Percentiles rank a stretch among this genome's conserved stretches.
phyloP scores from a whole-genome alignment of 441 rosid genomes.

The Syzygium malaccense region DNA sequence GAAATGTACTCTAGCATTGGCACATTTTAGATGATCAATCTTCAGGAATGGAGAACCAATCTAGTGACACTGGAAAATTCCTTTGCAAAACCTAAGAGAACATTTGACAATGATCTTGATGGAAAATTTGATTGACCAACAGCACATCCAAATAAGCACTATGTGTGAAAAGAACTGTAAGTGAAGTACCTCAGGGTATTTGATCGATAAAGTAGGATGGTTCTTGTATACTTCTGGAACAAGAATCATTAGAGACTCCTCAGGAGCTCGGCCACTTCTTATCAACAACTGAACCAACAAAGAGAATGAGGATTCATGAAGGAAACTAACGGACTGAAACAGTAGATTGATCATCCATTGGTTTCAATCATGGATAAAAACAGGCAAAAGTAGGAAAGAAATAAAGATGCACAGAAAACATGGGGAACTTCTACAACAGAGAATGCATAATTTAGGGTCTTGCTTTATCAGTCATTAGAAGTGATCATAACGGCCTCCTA shows the following conservation, averaged over 20 bases:
- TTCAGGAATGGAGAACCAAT: not conserved
- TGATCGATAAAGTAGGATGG: slow-evolving; percentile 79
- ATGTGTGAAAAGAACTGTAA: not conserved
- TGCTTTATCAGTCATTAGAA: not conserved
- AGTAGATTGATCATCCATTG: too few relatives aligned
- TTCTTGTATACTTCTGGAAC: slow-evolving; percentile 99
- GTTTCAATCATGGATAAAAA: not conserved
- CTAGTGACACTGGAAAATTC: not conserved
- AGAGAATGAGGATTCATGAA: not conserved
- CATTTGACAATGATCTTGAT: not conserved
- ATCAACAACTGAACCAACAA: slow-evolving; percentile 56
- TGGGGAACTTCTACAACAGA: not conserved
- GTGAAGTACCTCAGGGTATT: slow-evolving; percentile 85
- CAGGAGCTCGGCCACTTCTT: slow-evolving; percentile 90
- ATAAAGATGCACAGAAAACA: not conserved
- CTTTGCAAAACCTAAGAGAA: not conserved
- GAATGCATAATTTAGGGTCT: not conserved
- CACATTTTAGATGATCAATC: not conserved
- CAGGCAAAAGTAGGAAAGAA: not conserved
- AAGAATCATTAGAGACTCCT: slow-evolving; percentile 96
- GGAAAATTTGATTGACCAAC: not conserved
- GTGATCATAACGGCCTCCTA: not conserved
- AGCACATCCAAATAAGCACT: not conserved
- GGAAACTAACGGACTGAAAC: not conserved
- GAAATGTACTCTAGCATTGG: not conserved